Evolutionary conservation across 2,329 filamentous ascomycete genomes (phyloP).

Genomic region (Aspergillus sp.): DNA sequence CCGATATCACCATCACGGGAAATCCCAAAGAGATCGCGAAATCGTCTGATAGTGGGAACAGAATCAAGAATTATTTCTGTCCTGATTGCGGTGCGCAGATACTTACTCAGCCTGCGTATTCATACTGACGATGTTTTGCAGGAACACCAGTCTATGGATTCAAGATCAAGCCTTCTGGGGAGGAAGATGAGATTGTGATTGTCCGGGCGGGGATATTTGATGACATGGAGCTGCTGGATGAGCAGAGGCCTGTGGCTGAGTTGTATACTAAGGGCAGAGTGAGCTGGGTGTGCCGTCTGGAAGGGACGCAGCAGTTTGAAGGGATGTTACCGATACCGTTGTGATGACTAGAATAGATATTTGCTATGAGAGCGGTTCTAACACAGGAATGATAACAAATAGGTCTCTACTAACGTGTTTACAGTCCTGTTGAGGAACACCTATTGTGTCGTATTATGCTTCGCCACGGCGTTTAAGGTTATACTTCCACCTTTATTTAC

Average conservation of each 20-base stretch:
- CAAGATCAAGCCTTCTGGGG: constrained; percentile 24
- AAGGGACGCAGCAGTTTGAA: constrained; percentile 26
- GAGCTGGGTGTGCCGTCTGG: constrained; percentile 24
- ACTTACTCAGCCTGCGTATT: background rate
- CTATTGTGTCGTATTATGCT: no score
- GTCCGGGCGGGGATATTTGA: constrained; percentile 40
- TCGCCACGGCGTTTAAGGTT: no score
- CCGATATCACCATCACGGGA: constrained; percentile 31
- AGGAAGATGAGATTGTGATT: constrained; percentile 23
- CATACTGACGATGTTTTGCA: constrained; percentile 8
- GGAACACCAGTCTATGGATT: constrained; percentile 30
- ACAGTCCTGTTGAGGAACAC: no score
- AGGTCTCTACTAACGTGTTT: no score
- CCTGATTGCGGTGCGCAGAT: constrained; percentile 33
- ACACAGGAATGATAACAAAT: no score
- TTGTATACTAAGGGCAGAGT: constrained; percentile 29
- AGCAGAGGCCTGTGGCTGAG: constrained; percentile 30
- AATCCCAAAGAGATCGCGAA: constrained; percentile 37
- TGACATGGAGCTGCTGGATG: constrained; percentile 27
- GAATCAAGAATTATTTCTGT: constrained; percentile 39
- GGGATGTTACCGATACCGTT: constrained; percentile 21
- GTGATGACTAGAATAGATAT: no score
- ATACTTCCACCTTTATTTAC: no score
- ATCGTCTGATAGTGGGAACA: constrained; percentile 36
- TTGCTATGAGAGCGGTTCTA: no score